Conservation (phyloP, 1,284 basidiomycete species). For the Puccinia horiana region DNA sequence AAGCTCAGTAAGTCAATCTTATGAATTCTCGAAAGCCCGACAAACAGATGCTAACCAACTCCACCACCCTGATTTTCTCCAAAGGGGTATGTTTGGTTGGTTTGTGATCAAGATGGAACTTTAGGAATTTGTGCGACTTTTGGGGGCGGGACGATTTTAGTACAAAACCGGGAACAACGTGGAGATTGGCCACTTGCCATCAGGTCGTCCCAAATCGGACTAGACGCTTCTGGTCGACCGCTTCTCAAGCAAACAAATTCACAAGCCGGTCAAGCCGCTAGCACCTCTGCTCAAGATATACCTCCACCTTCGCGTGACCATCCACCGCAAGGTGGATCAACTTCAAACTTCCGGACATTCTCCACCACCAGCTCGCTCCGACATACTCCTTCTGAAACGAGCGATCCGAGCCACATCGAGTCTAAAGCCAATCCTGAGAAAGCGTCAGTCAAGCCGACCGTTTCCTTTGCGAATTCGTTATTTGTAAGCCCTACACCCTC, state of each 20-base stretch:
- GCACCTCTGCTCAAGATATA: neutral
- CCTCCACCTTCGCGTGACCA: neutral
- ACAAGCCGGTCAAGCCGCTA: neutral
- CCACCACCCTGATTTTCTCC: neutral
- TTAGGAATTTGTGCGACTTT: conserved; percentile 45
- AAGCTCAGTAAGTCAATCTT: conserved; percentile 14
- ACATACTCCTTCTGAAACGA: neutral
- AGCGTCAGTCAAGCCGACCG: neutral
- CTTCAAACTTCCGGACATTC: neutral
- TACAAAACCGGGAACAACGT: conserved; percentile 37
- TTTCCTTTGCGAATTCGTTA: conserved; percentile 38
- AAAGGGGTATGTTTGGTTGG: conserved; percentile 44
- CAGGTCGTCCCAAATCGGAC: conserved; percentile 20
- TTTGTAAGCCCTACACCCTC: conserved; percentile 23
- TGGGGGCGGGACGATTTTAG: conserved; percentile 38
- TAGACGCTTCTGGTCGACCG: conserved; percentile 8
- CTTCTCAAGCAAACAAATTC: neutral
- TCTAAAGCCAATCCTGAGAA: neutral
- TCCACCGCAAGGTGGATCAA: neutral
- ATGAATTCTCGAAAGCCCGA: neutral
- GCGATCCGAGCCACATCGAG: neutral
- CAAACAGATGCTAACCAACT: neutral
- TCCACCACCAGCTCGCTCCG: neutral
- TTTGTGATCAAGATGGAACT: conserved; percentile 43
- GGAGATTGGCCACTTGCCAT: conserved; percentile 33